These are phyloP conservation scores for Parafenestella ontariensis DNA, from an alignment of 2,329 filamentous ascomycete genomes.

Conservation along the genomic window DNA sequence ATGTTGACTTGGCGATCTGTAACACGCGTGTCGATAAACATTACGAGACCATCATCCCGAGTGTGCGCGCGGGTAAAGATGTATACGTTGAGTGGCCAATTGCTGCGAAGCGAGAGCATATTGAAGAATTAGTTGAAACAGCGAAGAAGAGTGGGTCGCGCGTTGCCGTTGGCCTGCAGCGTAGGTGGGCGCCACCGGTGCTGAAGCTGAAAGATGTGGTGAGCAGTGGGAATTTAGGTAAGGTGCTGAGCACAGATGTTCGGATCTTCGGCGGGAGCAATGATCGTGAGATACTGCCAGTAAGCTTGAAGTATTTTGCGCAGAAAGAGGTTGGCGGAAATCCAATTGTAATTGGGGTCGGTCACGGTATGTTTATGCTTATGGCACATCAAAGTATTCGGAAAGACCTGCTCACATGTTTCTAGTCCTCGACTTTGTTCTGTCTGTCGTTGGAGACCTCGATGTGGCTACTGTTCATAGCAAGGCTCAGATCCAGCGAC, in stretches of 20 bases:
- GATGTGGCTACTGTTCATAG: constrained; percentile 11
- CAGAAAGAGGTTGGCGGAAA: constrained; percentile 25
- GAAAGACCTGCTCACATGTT: background rate
- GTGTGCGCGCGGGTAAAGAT: constrained; percentile 61
- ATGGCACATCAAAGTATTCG: background rate
- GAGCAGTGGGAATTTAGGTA: constrained; percentile 49
- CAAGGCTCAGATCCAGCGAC: constrained; percentile 23
- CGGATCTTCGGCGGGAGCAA: constrained; percentile 21
- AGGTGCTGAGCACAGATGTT: constrained; percentile 47
- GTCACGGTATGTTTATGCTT: constrained; percentile 53
- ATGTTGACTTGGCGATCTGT: constrained; percentile 56
- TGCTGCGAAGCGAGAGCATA: constrained; percentile 47
- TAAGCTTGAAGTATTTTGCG: constrained; percentile 23
- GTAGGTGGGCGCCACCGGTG: constrained; percentile 48
- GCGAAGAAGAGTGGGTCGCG: constrained; percentile 51
- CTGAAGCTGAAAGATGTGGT: constrained; percentile 54
- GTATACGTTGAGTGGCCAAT: constrained; percentile 61
- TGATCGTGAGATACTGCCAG: constrained; percentile 24
- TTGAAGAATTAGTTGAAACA: constrained; percentile 50
- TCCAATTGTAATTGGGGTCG: constrained; percentile 21
- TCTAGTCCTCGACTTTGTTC: constrained; percentile 25
- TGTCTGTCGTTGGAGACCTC: constrained; percentile 26
- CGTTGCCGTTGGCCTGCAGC: constrained; percentile 58
- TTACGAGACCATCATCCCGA: constrained; percentile 54
- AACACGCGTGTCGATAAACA: constrained; percentile 64